Evolutionary conservation across 176 grass and related monocot genomes (phyloP).

Genomic region (Oryza glumipatula): DNA sequence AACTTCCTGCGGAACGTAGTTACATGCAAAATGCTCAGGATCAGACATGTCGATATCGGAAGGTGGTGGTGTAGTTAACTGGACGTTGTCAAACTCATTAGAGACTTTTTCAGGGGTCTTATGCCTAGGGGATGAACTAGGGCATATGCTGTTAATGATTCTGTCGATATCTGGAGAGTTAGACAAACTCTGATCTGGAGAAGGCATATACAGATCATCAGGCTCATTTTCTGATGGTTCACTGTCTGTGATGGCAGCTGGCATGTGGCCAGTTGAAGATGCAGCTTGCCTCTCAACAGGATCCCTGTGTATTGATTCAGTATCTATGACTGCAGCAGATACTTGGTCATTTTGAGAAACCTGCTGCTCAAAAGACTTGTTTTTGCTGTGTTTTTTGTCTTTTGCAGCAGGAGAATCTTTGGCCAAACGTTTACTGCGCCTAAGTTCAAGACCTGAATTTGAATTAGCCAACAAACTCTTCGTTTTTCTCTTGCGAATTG

Average conservation of each 20-base stretch:
- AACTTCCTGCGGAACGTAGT: constrained; percentile 38
- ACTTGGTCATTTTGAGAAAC: constrained; percentile 28
- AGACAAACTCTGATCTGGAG: constrained; percentile 21
- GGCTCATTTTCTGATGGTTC: constrained; percentile 36
- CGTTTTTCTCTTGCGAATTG: constrained; percentile 15
- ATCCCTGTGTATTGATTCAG: constrained; percentile 12
- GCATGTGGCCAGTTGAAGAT: constrained; percentile 15
- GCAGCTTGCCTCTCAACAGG: constrained; percentile 9
- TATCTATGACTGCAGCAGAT: constrained; percentile 19
- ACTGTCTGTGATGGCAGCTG: background rate
- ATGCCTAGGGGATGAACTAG: constrained; percentile 1
- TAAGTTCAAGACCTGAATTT: constrained; percentile 47
- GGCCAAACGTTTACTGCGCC: constrained; percentile 43
- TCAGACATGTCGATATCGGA: constrained; percentile 39
- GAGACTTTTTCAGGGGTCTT: constrained; percentile 28
- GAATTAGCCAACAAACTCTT: constrained; percentile 31
- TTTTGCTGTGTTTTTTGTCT: constrained; percentile 16
- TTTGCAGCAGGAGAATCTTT: constrained; percentile 40
- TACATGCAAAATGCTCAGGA: constrained; percentile 37
- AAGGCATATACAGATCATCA: constrained; percentile 22
- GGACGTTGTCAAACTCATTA: constrained; percentile 5
- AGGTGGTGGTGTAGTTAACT: constrained; percentile 2
- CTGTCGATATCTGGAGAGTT: constrained; percentile 26
- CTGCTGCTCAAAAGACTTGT: constrained; percentile 17
- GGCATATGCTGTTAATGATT: constrained; percentile 24